Conservation (phyloP, 75 land plant genomes). For the Adiantum capillusveneris region DNA sequence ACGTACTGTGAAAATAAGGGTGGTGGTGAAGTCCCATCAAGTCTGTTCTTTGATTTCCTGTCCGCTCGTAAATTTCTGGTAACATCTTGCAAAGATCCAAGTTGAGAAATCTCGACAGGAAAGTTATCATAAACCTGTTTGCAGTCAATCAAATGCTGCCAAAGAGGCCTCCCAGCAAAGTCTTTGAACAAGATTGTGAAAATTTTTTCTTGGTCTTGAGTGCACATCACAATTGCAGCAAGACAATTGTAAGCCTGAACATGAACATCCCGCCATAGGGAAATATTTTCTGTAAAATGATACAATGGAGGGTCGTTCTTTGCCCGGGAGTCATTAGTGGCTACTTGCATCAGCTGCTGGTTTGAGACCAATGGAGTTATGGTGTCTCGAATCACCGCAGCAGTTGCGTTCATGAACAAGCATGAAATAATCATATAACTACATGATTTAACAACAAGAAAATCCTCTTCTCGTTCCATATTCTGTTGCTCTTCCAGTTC, state of each 20-base stretch:
- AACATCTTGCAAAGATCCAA: conserved; percentile 7
- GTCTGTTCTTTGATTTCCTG: conserved; percentile 6
- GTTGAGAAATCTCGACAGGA: conserved; percentile 38
- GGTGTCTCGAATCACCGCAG: conserved; percentile 20
- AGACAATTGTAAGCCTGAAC: conserved; percentile 39
- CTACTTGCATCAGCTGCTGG: conserved; percentile 24
- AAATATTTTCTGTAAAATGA: conserved; percentile 30
- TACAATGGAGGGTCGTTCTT: conserved; percentile 25
- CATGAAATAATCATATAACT: conserved; percentile 26
- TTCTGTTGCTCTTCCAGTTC: background rate
- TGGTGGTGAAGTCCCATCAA: conserved; percentile 4
- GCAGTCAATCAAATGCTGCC: conserved; percentile 42
- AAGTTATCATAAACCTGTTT: conserved; percentile 34
- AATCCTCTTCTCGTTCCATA: conserved; percentile 27
- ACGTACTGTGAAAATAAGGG: conserved; percentile 45
- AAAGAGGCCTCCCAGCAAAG: conserved; percentile 21
- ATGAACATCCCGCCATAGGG: conserved; percentile 37
- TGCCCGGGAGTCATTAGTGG: conserved; percentile 27
- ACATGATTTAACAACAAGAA: conserved; percentile 23
- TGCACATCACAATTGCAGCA: conserved; percentile 27
- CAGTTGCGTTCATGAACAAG: conserved; percentile 20
- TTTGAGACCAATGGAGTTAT: conserved; percentile 22
- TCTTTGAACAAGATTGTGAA: conserved; percentile 26
- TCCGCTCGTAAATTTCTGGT: conserved; percentile 23
- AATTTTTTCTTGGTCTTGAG: conserved; percentile 28